Conservation (phyloP, 164 flowering plant species). For the Tetrastigma voinierianum region DNA sequence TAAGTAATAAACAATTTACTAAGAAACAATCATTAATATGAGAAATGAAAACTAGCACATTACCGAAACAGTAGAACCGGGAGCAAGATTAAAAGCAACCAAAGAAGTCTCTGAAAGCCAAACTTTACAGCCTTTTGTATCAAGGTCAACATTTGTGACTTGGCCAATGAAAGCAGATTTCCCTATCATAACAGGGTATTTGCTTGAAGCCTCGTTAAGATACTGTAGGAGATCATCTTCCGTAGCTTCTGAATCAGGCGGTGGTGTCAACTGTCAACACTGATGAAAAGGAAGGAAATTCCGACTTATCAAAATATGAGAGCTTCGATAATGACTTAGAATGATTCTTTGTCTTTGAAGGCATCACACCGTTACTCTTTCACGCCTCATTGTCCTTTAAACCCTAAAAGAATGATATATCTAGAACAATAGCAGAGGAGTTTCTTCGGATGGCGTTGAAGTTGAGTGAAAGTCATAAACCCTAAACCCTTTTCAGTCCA, state of each 20-base stretch:
- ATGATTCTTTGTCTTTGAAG: slow-evolving; percentile 45
- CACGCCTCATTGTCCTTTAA: too few relatives aligned
- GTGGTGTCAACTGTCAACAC: slow-evolving; percentile 12
- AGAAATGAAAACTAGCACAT: background rate
- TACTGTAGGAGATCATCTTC: slow-evolving; percentile 33
- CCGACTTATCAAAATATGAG: slow-evolving; percentile 20
- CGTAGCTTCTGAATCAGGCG: slow-evolving; percentile 1
- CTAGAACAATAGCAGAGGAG: too few relatives aligned
- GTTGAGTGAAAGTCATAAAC: too few relatives aligned
- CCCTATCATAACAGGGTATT: slow-evolving; percentile 59
- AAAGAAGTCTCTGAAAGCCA: slow-evolving; percentile 79
- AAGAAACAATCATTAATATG: background rate
- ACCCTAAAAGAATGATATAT: too few relatives aligned
- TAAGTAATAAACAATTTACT: background rate
- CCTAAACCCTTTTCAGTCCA: too few relatives aligned
- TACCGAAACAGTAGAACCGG: slow-evolving; percentile 89
- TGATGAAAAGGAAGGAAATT: slow-evolving; percentile 30
- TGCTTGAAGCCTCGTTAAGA: slow-evolving; percentile 51
- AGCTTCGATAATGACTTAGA: slow-evolving; percentile 35
- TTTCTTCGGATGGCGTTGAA: too few relatives aligned
- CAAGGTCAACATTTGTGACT: slow-evolving; percentile 28
- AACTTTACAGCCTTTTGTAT: slow-evolving; percentile 41
- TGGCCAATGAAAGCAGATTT: slow-evolving; percentile 49
- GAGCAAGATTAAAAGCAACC: slow-evolving; percentile 45
- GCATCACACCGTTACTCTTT: slow-evolving; percentile 24